A percentile compares a stretch with the other conserved stretches of the same genome.
Evolutionary conservation across 495 filamentous ascomycete species (phyloP).

Genomic region (Lindgomyces ingoldianus): DNA sequence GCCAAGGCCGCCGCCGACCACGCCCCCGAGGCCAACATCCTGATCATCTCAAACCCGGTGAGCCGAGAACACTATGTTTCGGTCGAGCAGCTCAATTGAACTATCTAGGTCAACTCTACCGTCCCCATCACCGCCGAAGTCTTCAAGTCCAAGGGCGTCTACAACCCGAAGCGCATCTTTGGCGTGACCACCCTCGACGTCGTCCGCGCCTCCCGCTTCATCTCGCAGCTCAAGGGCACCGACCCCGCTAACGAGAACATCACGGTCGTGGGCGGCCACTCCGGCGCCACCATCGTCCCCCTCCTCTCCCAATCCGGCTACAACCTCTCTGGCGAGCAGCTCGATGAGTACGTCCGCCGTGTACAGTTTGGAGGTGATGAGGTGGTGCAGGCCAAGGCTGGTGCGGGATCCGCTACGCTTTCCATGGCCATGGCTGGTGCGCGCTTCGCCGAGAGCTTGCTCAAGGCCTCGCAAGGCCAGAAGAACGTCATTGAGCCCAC

Average conservation of each 20-base stretch:
- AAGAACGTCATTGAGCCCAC: slow-evolving; percentile 95
- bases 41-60: slow-evolving; percentile 97
- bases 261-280: slow-evolving; percentile 95
- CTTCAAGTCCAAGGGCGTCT: slow-evolving; percentile 89
- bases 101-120: slow-evolving; percentile 80
- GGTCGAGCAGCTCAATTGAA: slow-evolving; percentile 7
- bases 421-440: slow-evolving; percentile 99
- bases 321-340: slow-evolving; percentile 71
- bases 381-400: slow-evolving; percentile 98
- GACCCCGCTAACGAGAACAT: slow-evolving; percentile 91
- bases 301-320: slow-evolving; percentile 93
- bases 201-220: slow-evolving; percentile 95
- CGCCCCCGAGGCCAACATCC: slow-evolving; percentile 88
- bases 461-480: slow-evolving; percentile 89
- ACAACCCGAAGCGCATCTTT: slow-evolving; percentile 98
- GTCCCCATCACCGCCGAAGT: slow-evolving; percentile 97
- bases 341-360: slow-evolving; percentile 80
- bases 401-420: slow-evolving; percentile 95
- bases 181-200: slow-evolving; percentile 99
- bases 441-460: slow-evolving; percentile 91
- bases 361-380: slow-evolving; percentile 99
- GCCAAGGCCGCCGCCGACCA: slow-evolving; percentile 92
- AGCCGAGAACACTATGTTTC: slow-evolving; percentile 17
- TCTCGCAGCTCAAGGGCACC: slow-evolving; percentile 85
- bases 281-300: slow-evolving; percentile 95